phyloP scores from a whole-genome alignment of 495 filamentous ascomycete genomes.

The Penicillium subrubescens region DNA sequence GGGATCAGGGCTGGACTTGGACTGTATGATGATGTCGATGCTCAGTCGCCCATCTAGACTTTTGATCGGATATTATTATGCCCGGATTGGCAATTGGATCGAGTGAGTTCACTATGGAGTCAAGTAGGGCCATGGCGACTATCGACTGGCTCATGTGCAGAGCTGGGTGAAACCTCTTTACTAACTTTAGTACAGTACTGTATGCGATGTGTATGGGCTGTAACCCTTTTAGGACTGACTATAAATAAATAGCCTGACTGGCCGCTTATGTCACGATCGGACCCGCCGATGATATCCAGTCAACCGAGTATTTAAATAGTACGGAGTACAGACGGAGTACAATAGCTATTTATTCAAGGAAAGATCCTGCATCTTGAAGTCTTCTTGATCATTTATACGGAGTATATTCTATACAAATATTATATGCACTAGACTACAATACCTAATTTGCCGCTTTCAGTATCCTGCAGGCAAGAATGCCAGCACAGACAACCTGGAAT shows the following conservation, averaged over 20 bases:
- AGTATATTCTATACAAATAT: background rate
- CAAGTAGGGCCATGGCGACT: background rate
- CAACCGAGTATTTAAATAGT: background rate
- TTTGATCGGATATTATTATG: background rate
- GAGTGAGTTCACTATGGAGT: background rate
- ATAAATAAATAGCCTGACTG: slow-evolving; percentile 24
- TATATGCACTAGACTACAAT: too few species aligned
- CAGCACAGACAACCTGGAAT: background rate
- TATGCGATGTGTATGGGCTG: background rate
- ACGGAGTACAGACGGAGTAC: background rate
- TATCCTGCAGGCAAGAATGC: background rate
- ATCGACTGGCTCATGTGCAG: background rate
- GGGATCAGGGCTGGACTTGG: background rate
- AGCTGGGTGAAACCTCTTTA: slow-evolving; percentile 28
- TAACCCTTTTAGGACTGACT: background rate
- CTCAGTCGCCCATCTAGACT: background rate
- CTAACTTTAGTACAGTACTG: slow-evolving; percentile 25
- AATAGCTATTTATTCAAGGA: background rate
- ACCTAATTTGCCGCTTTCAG: too few species aligned
- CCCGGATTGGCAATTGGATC: background rate
- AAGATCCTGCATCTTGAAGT: too few species aligned
- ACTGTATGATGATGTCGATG: background rate
- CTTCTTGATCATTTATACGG: background rate
- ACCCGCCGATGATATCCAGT: background rate
- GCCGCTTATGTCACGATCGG: background rate